Base-by-base conservation (phyloP, 495 filamentous ascomycete genomes). In the Penicillium paxilli region DNA sequence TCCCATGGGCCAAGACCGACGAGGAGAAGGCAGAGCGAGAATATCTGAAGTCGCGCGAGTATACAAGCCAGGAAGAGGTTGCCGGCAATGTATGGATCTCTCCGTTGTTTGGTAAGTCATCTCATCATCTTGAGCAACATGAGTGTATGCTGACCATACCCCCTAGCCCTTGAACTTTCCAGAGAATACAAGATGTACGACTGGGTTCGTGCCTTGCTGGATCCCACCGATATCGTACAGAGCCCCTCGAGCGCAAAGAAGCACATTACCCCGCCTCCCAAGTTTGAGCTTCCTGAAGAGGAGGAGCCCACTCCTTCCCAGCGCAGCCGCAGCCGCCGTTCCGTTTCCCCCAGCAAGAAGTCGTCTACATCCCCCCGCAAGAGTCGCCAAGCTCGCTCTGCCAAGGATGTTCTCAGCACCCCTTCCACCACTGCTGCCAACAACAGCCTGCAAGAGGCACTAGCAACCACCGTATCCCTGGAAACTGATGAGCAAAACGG, bases 61-160 rank as follows among this genome's bases (percentile, higher is more conserved):
- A 85, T 6, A 95, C 92, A 3, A 92, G 90, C 55, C 80, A 80
- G 47, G 91, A 97, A 58, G 94, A 98, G 74, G 92, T 94, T 23
- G 94, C 94, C 20, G 94, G 94, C 42, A 98, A 97, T 68, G 84
- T 98, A 22, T 98, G 94, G 94, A 93, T 98, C 49, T 83, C 89
- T 26, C 92, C 92, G 3, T 75, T 85, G 42, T 81, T 91, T 66
- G 87, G 87, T 91, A 80, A 67, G 83, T 64, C 21, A 17, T 19
- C 5, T 17, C 12, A 9, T 7, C 40, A 19, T n/a, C 44, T 44
- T 9, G 22, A n/a, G 30, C 4, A 0, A 3, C 30, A n/a, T 21
- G 9, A 4, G 5, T 22, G 4, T 11, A 20, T 19, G 9, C 25
- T 22, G 35, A 16, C 53, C 14, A 30, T 38, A 25, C 1, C 8